Evolutionary conservation across 768 basidiomycete species (phyloP), one percentile per base, ranked within the genome.

Genomic region (Phanerochaete carnosa): DNA sequence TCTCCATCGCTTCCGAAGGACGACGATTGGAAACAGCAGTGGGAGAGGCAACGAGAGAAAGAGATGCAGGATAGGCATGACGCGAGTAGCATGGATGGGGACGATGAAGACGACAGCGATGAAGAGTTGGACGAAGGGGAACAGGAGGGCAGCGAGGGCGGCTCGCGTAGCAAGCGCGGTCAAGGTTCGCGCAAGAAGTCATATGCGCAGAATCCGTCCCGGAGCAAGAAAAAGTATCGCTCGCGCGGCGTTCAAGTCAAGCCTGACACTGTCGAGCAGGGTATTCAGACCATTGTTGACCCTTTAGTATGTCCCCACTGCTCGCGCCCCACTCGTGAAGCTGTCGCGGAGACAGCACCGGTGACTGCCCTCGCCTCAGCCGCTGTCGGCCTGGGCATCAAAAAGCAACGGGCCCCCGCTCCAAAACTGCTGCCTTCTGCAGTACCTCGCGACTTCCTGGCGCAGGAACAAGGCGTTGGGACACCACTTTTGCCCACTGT

Each of bases 11-110:
- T 80, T 7, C 83, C 82, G 60, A 81, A 81, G 54, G 80, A 79
- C 39, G 75, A 67, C 35, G 69, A 67, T 33, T 70, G 69, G 69
- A 64, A 69, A 49, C 61, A 65, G 47, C 47, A 58, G 64, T 66
- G 66, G 66, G 68, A 71, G 54, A 71, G 77, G 66, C 67, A 72
- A 63, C 68, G 72, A 8, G 65, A 75, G 68, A 69, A 74, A 61
- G 81, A 70, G 58, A 83, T 82, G 80, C 82, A 83, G 50, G 83
- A 85, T 25, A 76, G 75, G 63, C 74, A 76, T 23, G 91, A 92
- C 65, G 85, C 79, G 15, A 87, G 83, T 65, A 93, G 92, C 69
- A 83, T 85, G 61, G 92, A 94, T 70, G 92, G 88, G 4, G 92
- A 93, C 65, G 86, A 89, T 61, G 91, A 92, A 66, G 89, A 89